Percentiles rank a stretch among this genome's conserved stretches.
These are phyloP conservation scores for Dothidotthia symphoricarpi DNA, from an alignment of 2,329 filamentous ascomycete species.

Conservation along the genomic window DNA sequence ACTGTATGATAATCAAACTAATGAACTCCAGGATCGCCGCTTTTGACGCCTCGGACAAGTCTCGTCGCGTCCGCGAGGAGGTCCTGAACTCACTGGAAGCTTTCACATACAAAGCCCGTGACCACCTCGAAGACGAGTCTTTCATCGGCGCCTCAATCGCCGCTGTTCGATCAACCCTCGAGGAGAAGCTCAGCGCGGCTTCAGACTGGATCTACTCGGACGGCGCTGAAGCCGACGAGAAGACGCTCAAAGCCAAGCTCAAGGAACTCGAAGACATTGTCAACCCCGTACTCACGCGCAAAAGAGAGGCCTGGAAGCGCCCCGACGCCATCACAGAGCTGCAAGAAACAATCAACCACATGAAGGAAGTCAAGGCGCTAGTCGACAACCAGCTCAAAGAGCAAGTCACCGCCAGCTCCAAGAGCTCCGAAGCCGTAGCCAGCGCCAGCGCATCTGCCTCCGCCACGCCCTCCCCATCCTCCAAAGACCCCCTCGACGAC, in stretches of 20 bases:
- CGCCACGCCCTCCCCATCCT: slow-evolving; percentile 47
- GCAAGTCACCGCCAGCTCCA: slow-evolving; percentile 55
- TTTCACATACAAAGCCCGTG: slow-evolving; percentile 85
- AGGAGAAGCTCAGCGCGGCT: slow-evolving; percentile 64
- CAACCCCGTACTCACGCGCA: slow-evolving; percentile 71
- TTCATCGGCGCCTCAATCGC: slow-evolving; percentile 72
- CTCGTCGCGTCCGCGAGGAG: slow-evolving; percentile 76
- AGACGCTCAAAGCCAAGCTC: slow-evolving; percentile 72
- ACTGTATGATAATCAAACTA: slow-evolving; percentile 5
- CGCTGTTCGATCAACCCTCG: slow-evolving; percentile 64
- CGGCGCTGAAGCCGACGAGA: slow-evolving; percentile 70
- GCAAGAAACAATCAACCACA: slow-evolving; percentile 68
- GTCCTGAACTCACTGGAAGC: slow-evolving; percentile 88
- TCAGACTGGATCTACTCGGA: slow-evolving; percentile 93
- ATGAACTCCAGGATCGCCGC: slow-evolving; percentile 63
- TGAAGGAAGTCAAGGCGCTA: slow-evolving; percentile 66
- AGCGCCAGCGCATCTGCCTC: slow-evolving; percentile 46
- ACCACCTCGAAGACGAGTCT: slow-evolving; percentile 72
- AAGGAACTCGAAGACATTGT: slow-evolving; percentile 76
- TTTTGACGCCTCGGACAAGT: slow-evolving; percentile 82
- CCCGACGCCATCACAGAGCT: slow-evolving; percentile 68
- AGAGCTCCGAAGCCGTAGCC: slow-evolving; percentile 35
- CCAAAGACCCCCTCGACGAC: slow-evolving; percentile 75
- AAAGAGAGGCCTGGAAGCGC: slow-evolving; percentile 68
- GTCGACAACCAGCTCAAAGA: slow-evolving; percentile 73